Conservation (phyloP, 2,329 filamentous ascomycete species). For the Stemphylium lycopersici region DNA sequence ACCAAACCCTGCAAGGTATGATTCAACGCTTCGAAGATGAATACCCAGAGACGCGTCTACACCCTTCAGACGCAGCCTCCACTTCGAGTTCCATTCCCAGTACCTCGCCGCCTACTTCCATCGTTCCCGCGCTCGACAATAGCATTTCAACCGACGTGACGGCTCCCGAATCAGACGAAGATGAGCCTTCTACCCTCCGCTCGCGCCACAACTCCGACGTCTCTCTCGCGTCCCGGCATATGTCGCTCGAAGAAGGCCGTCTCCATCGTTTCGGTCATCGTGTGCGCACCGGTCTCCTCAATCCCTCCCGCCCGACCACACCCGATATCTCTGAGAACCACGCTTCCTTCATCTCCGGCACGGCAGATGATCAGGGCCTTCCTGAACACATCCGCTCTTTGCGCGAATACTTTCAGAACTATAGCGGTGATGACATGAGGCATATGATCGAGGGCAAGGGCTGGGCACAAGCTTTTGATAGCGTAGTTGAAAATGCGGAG, state of each 20-base stretch:
- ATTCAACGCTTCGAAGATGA: constrained; percentile 96
- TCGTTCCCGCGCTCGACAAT: constrained; percentile 38
- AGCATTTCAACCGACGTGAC: constrained; percentile 31
- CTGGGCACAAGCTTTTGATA: constrained; percentile 66
- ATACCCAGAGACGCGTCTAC: constrained; percentile 82
- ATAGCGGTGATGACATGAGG: constrained; percentile 65
- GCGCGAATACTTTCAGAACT: constrained; percentile 66
- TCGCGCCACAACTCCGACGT: constrained; percentile 69
- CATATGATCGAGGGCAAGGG: constrained; percentile 64
- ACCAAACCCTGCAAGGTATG: constrained; percentile 85
- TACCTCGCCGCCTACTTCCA: constrained; percentile 37
- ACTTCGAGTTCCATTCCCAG: constrained; percentile 40
- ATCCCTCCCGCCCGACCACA: constrained; percentile 37
- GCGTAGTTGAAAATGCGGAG: constrained; percentile 68
- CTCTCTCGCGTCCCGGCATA: constrained; percentile 68
- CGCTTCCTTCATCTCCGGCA: constrained; percentile 35
- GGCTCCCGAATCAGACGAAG: constrained; percentile 50
- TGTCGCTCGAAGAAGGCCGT: constrained; percentile 71
- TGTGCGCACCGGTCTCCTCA: constrained; percentile 67
- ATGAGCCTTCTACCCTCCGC: constrained; percentile 53
- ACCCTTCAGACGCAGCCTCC: constrained; percentile 38
- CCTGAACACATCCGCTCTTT: constrained; percentile 60
- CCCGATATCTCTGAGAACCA: constrained; percentile 15
- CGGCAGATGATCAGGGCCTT: constrained; percentile 42
- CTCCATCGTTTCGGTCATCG: constrained; percentile 72